phyloP scores from a whole-genome alignment of 2,329 filamentous ascomycete species.

The Mycosphaerella sp. region DNA sequence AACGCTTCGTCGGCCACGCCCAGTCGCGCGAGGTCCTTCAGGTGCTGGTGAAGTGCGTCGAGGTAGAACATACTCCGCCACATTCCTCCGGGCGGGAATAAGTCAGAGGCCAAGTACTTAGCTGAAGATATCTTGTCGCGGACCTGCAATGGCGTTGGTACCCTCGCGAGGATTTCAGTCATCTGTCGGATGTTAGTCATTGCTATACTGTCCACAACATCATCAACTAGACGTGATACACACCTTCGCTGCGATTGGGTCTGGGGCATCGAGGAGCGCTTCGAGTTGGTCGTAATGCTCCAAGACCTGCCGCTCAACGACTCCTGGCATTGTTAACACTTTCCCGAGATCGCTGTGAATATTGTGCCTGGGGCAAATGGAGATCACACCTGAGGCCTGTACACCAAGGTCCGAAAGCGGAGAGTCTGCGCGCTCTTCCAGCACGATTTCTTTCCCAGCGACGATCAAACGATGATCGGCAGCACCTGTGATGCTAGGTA shows the following conservation, averaged over 20 bases:
- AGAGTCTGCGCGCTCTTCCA: conserved; percentile 9
- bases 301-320: conserved; percentile 71
- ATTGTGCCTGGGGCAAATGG: conserved; percentile 25
- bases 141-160: conserved; percentile 20
- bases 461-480: conserved; percentile 23
- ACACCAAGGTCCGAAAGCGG: conserved; percentile 21
- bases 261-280: conserved; percentile 61
- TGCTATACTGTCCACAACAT: background rate
- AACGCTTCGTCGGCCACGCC: conserved; percentile 29
- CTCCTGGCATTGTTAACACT: conserved; percentile 30
- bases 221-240: background rate
- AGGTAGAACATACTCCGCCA: conserved; percentile 64
- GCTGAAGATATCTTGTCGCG: conserved; percentile 51
- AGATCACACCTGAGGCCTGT: conserved; percentile 20
- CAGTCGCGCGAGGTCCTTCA: conserved; percentile 35
- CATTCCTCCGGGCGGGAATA: conserved; percentile 63
- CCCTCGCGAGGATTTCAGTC: conserved; percentile 61
- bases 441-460: conserved; percentile 22
- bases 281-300: conserved; percentile 80
- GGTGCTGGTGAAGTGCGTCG: conserved; percentile 58
- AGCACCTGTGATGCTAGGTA: conserved; percentile 24
- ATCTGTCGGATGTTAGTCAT: conserved; percentile 42
- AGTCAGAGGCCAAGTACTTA: conserved; percentile 48
- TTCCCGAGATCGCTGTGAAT: conserved; percentile 22
- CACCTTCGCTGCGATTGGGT: conserved; percentile 46